Percentiles rank a stretch among this genome's conserved stretches.
phyloP scores from a whole-genome alignment of 805 yeast genomes.

The Candida fluviatilis region DNA sequence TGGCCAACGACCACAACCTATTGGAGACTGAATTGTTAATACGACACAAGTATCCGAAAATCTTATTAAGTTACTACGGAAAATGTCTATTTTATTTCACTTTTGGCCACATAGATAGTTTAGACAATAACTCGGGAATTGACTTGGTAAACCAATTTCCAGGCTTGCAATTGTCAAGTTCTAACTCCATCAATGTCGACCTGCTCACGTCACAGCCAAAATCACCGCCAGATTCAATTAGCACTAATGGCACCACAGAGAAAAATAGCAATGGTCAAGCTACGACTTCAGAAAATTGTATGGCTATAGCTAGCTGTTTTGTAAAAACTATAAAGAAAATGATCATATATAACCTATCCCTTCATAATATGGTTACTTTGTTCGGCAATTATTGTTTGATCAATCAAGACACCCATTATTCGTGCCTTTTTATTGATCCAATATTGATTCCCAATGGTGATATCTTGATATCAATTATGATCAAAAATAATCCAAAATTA shows the following conservation, averaged over 20 bases:
- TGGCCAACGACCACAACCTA: conserved; percentile 32
- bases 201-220: conserved; percentile 28
- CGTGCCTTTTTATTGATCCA: conserved; percentile 32
- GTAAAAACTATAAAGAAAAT: conserved; percentile 38
- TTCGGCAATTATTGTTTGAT: conserved; percentile 36
- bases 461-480: conserved; percentile 26
- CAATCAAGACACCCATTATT: conserved; percentile 7
- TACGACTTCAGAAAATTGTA: conserved; percentile 21
- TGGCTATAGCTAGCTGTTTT: conserved; percentile 33
- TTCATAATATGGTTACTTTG: conserved; percentile 18
- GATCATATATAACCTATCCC: conserved; percentile 29
- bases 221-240: conserved; percentile 5
- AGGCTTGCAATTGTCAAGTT: conserved; percentile 18
- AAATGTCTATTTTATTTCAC: conserved; percentile 34
- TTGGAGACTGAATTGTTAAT: conserved; percentile 36
- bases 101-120: conserved; percentile 20
- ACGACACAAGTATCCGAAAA: conserved; percentile 31
- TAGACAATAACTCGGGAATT: conserved; percentile 6
- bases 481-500: conserved; percentile 21
- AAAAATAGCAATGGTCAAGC: conserved; percentile 8
- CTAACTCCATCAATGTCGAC: conserved; percentile 20
- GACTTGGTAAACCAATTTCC: conserved; percentile 21
- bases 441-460: conserved; percentile 36
- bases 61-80: conserved; percentile 34
- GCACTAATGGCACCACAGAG: background rate